Base-by-base conservation (phyloP, 208 protist genomes). In the Strigomonas culicis region DNA sequence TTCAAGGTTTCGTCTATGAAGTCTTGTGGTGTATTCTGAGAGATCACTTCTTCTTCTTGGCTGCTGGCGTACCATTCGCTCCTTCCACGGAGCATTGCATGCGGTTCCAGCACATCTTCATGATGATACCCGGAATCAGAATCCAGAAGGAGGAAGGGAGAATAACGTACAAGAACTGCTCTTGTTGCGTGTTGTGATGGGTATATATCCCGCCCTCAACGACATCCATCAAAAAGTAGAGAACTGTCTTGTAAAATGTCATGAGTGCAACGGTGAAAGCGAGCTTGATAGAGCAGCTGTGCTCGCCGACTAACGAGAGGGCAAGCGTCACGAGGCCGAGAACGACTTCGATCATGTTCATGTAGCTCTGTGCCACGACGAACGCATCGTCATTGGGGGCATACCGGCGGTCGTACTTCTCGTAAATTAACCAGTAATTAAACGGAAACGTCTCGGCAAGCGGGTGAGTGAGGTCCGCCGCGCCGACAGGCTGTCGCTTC, bases 211-310 rank as follows among this genome's bases (percentile, higher is more conserved):
- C 75, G 17, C 64, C 75, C 67, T 91, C 85, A 11, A 75, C 73
- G 13, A 84, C 28, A 47, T 92, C 85, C 60, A 95, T 70, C 19
- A 65, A 34, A n/a, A 75, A 77, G 68, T 92, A 95, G 22, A 92
- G 57, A 15, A 92, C 50, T 25, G 85, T 95, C 73, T 92, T 95
- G 76, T 86, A 88, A 13, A 92, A 31, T 2, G 88, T 95, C 87
- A 93, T 93, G 27, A 77, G 58, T 44, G 60, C 64, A 1, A 86
- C 77, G 10, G 80, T 24, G 10, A 89, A 53, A 1, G 71, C 71
- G n/a, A 89, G 47, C 64, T 83, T 77, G 28, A 88, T 43, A n/a
- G 77, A 70, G 4, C 32, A 6, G 56, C 59, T 52, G n/a, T 56
- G 30, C 1, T 56, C 28, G 25, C 66, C 55, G 34, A 41, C 53